These are phyloP conservation scores for Dendrocalamus latiflorus DNA, from an alignment of 202 grass and related monocot genomes.

Conservation along the genomic window DNA sequence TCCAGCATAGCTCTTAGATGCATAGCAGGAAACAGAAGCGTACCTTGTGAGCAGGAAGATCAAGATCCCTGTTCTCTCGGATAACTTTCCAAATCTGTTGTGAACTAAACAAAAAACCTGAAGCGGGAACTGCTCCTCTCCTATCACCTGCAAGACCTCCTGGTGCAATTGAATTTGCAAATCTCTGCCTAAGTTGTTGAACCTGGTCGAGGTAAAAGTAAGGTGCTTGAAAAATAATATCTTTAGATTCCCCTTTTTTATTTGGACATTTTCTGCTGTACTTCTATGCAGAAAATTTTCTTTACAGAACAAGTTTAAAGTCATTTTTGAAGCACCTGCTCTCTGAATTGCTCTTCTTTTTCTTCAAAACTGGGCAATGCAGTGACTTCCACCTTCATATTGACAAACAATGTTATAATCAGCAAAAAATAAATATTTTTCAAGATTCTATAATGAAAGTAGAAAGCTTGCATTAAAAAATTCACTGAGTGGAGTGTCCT, in stretches of 20 bases:
- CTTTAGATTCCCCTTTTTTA: not conserved
- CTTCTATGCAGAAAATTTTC: not conserved
- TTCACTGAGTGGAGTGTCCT: constrained; percentile 86
- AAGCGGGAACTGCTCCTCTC: constrained; percentile 91
- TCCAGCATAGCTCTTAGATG: not conserved
- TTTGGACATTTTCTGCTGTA: not conserved
- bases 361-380: constrained; percentile 94
- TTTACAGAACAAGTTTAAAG: constrained; percentile 6
- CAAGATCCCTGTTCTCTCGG: constrained; percentile 90
- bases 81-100: constrained; percentile 97
- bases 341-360: constrained; percentile 92
- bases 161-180: constrained; percentile 92
- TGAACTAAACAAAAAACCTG: constrained; percentile 96
- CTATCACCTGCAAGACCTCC: constrained; percentile 93
- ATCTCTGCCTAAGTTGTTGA: constrained; percentile 85
- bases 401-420: constrained; percentile 19
- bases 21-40: not conserved
- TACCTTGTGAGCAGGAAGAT: constrained; percentile 99
- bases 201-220: constrained; percentile 58
- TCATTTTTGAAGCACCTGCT: constrained; percentile 54
- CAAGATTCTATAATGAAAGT: not conserved
- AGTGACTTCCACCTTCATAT: constrained; percentile 81
- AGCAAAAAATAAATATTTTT: not conserved
- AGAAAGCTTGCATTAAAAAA: constrained; percentile 73
- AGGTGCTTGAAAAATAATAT: constrained; percentile 23